Evolutionary conservation across 176 grass and related monocot species (phyloP), one percentile per base, ranked within the genome.

Genomic region (Aegilops tauschii): DNA sequence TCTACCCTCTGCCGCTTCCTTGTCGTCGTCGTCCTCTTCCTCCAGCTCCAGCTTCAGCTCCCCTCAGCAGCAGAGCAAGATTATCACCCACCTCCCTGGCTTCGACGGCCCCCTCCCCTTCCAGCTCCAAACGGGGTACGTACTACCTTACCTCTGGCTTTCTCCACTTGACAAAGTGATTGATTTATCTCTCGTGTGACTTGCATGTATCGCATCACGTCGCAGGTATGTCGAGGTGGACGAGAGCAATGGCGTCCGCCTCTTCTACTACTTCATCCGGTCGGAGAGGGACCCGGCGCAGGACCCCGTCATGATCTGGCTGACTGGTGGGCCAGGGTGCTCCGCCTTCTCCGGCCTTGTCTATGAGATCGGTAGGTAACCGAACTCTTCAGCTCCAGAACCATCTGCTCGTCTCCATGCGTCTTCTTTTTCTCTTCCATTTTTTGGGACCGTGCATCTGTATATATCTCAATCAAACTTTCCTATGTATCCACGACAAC

Each of bases 211-310:
- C n/a, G 10, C 23, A 74, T 74, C 6, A 47, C 64, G 5, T 31
- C 9, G 1, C 59, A 68, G 82, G 17, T 93, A 93, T 11, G 79
- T 90, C 12, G 78, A 81, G 61, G 86, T 93, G 78, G 92, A 88
- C 30, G 82, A 71, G 29, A 11, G 25, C 54, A 54, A 86, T 45
- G 86, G 86, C 5, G 86, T 83, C 8, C 44, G 35, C 12, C 82
- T 93, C 66, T 93, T 93, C 79, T 93, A 90, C 88, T 93, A 93
- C 67, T 93, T 93, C 79, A 54, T 62, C 49, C 27, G 12, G 6
- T 90, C 92, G 8, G 92, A 93, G 78, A 20, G 78, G 59, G 29
- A 29, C 5, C 88, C 88, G 4, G 73, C 40, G 13, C 39, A 80
- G 30, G 86, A 93, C 78, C 86, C 92, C 1, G 9, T 93, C 73